Conservation (phyloP, 768 basidiomycete genomes). For the Mycena metata region DNA sequence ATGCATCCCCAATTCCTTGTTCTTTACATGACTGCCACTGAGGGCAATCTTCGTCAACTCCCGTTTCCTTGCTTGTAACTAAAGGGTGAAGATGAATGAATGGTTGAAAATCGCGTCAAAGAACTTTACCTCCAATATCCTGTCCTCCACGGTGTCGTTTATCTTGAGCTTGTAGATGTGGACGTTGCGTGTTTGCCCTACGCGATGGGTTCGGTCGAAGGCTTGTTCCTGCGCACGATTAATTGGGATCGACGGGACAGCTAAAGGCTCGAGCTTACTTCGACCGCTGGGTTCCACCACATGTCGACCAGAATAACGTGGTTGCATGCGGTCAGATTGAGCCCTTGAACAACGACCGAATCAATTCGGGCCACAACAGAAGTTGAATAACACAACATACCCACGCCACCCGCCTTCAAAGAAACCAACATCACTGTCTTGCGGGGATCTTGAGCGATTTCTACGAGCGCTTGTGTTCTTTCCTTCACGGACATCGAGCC, state of each 20-base stretch:
- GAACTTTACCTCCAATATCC: conserved; percentile 74
- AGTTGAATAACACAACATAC: conserved; percentile 53
- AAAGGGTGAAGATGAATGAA: background rate
- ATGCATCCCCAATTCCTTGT: conserved; percentile 83
- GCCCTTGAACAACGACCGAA: conserved; percentile 59
- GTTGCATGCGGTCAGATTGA: conserved; percentile 94
- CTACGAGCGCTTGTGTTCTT: conserved; percentile 79
- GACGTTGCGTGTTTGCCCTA: conserved; percentile 89
- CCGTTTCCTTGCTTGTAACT: conserved; percentile 94
- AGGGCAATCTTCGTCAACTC: conserved; percentile 85
- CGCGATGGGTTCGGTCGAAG: conserved; percentile 91
- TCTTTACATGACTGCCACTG: conserved; percentile 88
- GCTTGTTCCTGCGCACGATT: conserved; percentile 75
- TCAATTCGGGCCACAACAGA: background rate
- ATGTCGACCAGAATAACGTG: conserved; percentile 94
- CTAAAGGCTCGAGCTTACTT: conserved; percentile 56
- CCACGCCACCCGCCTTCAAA: conserved; percentile 94
- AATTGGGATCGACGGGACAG: background rate
- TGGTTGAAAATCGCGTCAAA: background rate
- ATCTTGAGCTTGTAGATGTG: conserved; percentile 93
- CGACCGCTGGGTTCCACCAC: conserved; percentile 95
- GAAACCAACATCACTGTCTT: conserved; percentile 91
- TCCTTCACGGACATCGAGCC: conserved; percentile 85
- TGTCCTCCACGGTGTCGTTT: conserved; percentile 87
- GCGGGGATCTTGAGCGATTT: conserved; percentile 73